Evolutionary conservation across 345 rosid species (phyloP).

Genomic region (Brassica incana): DNA sequence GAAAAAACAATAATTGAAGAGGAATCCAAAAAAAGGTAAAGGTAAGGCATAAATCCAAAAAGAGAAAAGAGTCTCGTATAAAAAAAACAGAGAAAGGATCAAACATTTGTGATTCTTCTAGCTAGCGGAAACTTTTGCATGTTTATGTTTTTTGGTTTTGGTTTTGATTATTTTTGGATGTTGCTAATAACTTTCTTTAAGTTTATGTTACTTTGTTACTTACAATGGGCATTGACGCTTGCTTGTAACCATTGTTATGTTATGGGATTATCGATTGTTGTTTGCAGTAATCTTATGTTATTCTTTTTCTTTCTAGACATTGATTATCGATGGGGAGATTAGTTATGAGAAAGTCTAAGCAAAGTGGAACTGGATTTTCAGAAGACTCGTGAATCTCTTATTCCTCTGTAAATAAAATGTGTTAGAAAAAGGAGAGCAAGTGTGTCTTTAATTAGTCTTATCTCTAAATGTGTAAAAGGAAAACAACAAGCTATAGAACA

Average conservation of each 20-base stretch:
- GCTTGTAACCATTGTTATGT: slow-evolving; percentile 31
- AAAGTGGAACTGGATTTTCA: background rate
- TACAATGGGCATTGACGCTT: slow-evolving; percentile 20
- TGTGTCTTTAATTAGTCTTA: background rate
- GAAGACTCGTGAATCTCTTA: background rate
- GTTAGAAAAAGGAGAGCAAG: too few relatives aligned
- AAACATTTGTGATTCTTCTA: slow-evolving; percentile 36
- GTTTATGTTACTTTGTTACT: slow-evolving; percentile 26
- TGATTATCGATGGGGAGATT: background rate
- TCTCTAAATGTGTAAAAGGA: background rate
- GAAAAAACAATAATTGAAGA: slow-evolving; percentile 32
- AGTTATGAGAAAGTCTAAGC: background rate
- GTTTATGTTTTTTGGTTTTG: slow-evolving; percentile 22
- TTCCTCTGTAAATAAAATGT: background rate
- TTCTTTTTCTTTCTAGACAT: background rate
- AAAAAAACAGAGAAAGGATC: slow-evolving; percentile 23
- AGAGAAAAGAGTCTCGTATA: slow-evolving; percentile 20
- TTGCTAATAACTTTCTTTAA: slow-evolving; percentile 21
- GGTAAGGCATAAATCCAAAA: slow-evolving; percentile 28
- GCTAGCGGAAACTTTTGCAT: slow-evolving; percentile 31
- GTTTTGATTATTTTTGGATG: slow-evolving; percentile 28
- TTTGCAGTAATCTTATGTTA: background rate
- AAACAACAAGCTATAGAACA: background rate
- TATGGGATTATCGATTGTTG: slow-evolving; percentile 9
- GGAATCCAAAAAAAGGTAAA: slow-evolving; percentile 1